phyloP scores from a whole-genome alignment of 805 yeast genomes.

The Candida awuae region DNA sequence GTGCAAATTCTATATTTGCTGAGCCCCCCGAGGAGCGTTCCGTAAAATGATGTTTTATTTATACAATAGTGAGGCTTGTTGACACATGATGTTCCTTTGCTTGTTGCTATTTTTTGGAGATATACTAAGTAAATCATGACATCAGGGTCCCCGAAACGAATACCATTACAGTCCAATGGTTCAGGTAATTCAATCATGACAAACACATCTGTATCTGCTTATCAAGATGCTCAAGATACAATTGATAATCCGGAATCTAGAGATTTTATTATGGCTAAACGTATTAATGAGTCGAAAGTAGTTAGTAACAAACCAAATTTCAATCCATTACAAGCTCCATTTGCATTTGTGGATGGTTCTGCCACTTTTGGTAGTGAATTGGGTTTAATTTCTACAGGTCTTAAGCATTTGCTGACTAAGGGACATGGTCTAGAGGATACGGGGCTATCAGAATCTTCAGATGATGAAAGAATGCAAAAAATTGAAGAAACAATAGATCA shows the following conservation, averaged over 20 bases:
- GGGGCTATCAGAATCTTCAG: slow-evolving; percentile 4
- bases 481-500: slow-evolving; percentile 3
- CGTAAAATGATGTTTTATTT: no score
- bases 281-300: slow-evolving; percentile 8
- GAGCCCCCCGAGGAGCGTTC: no score
- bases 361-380: slow-evolving; percentile 1
- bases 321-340: slow-evolving; percentile 10
- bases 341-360: slow-evolving; percentile 9
- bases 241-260: background rate
- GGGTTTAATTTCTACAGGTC: background rate
- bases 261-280: slow-evolving; percentile 9
- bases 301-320: slow-evolving; percentile 4
- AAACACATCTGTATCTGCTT: background rate
- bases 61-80: no score
- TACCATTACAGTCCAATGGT: no score
- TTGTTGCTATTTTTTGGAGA: no score
- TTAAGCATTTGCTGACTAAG: background rate
- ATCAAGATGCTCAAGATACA: background rate
- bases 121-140: no score
- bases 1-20: no score
- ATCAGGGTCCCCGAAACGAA: no score
- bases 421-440: slow-evolving; percentile 5
- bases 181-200: no score
- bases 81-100: no score
- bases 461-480: slow-evolving; percentile 4